Conservation (phyloP, 495 filamentous ascomycete genomes). For the Geopyxis carbonaria region DNA sequence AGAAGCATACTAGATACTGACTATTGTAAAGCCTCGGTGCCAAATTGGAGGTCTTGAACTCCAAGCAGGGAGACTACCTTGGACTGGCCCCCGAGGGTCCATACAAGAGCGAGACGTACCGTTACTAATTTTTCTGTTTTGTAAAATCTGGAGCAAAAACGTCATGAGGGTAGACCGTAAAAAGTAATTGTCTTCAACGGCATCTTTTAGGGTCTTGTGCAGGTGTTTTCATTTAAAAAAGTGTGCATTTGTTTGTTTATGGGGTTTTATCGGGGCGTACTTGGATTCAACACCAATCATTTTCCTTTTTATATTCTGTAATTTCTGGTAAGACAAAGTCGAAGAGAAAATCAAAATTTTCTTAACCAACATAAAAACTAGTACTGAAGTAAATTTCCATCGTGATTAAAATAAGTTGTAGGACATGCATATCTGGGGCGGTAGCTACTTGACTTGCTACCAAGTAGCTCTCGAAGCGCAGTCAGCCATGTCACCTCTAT, state of each 20-base stretch:
- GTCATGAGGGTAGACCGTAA: constrained; percentile 4
- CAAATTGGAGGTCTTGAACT: constrained; percentile 70
- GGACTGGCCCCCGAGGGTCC: constrained; percentile 67
- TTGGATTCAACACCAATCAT: constrained; percentile 24
- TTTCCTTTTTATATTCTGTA: not conserved
- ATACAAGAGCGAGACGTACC: constrained; percentile 78
- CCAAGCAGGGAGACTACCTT: constrained; percentile 86
- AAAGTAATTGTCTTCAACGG: constrained; percentile 31
- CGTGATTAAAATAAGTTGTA: too few relatives aligned
- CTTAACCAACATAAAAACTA: not conserved
- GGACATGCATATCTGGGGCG: too few relatives aligned
- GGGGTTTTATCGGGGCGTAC: constrained; percentile 23
- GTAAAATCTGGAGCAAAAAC: constrained; percentile 7
- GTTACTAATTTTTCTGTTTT: constrained; percentile 35
- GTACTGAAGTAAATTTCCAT: too few relatives aligned
- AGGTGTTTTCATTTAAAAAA: constrained; percentile 20
- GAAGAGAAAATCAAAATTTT: constrained; percentile 1
- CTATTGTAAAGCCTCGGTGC: too few relatives aligned
- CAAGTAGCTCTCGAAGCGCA: too few relatives aligned
- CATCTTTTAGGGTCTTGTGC: constrained; percentile 22
- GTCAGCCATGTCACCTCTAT: too few relatives aligned
- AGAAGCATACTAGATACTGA: too few relatives aligned
- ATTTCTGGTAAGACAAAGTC: not conserved
- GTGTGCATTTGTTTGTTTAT: constrained; percentile 2
- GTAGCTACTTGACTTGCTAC: too few relatives aligned